These are phyloP conservation scores for Fraxinus platypoda DNA, from an alignment of 305 asterid genomes.

Conservation along the genomic window DNA sequence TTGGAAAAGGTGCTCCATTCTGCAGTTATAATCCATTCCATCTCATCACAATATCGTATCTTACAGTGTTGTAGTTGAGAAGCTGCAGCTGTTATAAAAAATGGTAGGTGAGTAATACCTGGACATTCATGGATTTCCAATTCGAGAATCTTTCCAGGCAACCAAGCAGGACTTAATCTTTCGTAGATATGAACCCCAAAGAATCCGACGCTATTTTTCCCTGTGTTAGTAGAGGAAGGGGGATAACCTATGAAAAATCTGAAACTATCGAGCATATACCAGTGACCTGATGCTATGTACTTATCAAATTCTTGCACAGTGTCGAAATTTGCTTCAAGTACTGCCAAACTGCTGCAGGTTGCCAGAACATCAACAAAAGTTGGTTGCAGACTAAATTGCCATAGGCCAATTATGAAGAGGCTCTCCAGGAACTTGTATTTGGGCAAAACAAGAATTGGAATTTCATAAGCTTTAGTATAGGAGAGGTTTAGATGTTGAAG, in stretches of 20 bases:
- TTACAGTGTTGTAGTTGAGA: constrained; percentile 18
- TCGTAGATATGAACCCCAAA: constrained; percentile 12
- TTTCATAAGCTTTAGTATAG: neutral
- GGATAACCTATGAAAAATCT: constrained; percentile 28
- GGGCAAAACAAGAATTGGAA: neutral
- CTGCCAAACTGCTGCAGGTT: constrained; percentile 17
- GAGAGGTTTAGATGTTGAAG: constrained; percentile 29
- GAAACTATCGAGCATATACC: constrained; percentile 29
- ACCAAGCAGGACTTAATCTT: constrained; percentile 1
- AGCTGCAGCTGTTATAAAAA: constrained; percentile 8
- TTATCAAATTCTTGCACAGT: constrained; percentile 12
- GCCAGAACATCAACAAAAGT: neutral
- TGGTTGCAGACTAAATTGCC: neutral
- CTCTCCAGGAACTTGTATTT: constrained; percentile 21
- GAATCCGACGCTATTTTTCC: constrained; percentile 23
- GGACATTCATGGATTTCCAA: constrained; percentile 22
- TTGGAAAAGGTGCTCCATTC: constrained; percentile 13
- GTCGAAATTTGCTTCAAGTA: constrained; percentile 25
- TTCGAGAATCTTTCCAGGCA: constrained; percentile 21
- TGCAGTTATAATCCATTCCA: constrained; percentile 23
- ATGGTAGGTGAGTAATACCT: constrained; percentile 21
- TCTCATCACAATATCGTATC: constrained; percentile 16
- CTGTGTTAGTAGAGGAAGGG: neutral
- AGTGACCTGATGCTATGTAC: constrained; percentile 19
- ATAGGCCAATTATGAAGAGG: constrained; percentile 17